phyloP scores from a whole-genome alignment of 495 filamentous ascomycete genomes.

The Glutinoglossum americanum region DNA sequence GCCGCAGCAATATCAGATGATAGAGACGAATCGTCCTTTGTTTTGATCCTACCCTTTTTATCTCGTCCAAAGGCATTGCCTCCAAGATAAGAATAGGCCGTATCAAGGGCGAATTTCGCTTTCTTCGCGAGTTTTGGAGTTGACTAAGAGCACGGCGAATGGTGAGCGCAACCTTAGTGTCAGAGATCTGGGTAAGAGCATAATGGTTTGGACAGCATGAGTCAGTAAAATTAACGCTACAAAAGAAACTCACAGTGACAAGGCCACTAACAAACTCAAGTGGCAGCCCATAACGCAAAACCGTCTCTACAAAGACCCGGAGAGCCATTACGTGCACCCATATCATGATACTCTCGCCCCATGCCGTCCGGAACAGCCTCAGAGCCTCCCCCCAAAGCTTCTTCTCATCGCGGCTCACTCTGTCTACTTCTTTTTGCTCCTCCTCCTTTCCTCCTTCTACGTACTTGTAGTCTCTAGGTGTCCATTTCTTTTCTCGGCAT shows the following conservation, averaged over 20 bases:
- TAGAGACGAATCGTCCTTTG: slow-evolving; percentile 58
- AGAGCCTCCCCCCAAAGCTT: slow-evolving; percentile 86
- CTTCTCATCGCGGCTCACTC: slow-evolving; percentile 55
- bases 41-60: slow-evolving; percentile 64
- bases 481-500: slow-evolving; percentile 78
- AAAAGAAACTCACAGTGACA: slow-evolving; percentile 37
- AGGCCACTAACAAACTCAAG: slow-evolving; percentile 69
- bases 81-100: slow-evolving; percentile 73
- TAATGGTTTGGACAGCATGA: not conserved
- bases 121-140: slow-evolving; percentile 63
- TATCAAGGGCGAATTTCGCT: slow-evolving; percentile 59
- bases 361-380: slow-evolving; percentile 62
- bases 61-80: slow-evolving; percentile 88
- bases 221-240: not conserved
- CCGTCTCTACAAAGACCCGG: slow-evolving; percentile 90
- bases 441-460: slow-evolving; percentile 72
- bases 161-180: not conserved
- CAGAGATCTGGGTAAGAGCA: not conserved
- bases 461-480: slow-evolving; percentile 82
- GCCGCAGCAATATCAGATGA: slow-evolving; percentile 60
- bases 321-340: slow-evolving; percentile 83
- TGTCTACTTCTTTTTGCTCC: slow-evolving; percentile 65
- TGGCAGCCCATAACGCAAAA: slow-evolving; percentile 80
- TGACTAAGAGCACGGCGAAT: slow-evolving; percentile 30
- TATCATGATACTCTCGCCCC: slow-evolving; percentile 86